phyloP scores from a whole-genome alignment of 768 basidiomycete genomes.

The Kwoniella sp. region DNA sequence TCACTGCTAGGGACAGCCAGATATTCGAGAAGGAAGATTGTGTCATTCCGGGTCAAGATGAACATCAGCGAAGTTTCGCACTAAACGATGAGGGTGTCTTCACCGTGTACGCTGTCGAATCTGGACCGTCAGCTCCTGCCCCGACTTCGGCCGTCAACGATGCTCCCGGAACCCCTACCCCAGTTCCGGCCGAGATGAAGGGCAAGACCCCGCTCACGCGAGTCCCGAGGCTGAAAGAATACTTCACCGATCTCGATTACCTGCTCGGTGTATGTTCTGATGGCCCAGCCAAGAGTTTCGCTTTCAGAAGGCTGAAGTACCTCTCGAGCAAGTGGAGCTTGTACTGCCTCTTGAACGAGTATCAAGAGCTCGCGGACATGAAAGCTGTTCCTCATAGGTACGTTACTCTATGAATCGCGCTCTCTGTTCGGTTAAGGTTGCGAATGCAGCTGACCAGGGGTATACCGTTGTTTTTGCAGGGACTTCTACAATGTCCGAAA shows the following conservation, averaged over 20 bases:
- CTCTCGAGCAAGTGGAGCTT: conserved; percentile 91
- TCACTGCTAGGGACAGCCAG: conserved; percentile 8
- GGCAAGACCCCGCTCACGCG: conserved; percentile 27
- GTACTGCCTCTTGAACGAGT: conserved; percentile 88
- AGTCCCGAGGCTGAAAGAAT: conserved; percentile 72
- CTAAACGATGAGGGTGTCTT: conserved; percentile 89
- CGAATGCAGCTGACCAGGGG: conserved; percentile 2
- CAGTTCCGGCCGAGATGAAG: conserved; percentile 8
- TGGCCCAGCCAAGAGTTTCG: conserved; percentile 94
- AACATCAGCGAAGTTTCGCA: conserved; percentile 64
- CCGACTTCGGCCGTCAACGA: conserved; percentile 13
- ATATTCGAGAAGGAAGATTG: conserved; percentile 71
- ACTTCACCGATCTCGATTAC: conserved; percentile 93
- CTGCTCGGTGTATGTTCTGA: conserved; percentile 87
- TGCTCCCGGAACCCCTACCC: background rate
- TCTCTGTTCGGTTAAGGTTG: too few relatives aligned
- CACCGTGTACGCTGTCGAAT: conserved; percentile 67
- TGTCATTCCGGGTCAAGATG: conserved; percentile 66
- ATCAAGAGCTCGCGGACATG: conserved; percentile 92
- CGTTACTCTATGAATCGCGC: conserved; percentile 26
- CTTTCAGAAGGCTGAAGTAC: conserved; percentile 87
- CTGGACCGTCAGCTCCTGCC: background rate
- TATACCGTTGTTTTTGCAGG: conserved; percentile 60
- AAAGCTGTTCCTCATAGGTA: conserved; percentile 88
- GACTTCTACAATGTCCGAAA: conserved; percentile 99